Conservation (phyloP, 129 eudicot species). For the sunflower (Helianthus annuus) region HanXRQr2.0-SUNRISE NC_035447.2:63637-64136, state of each 20-base stretch:
- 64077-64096: no score
- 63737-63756: conserved; percentile 45
- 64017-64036: not conserved
- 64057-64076: not conserved
- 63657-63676: conserved; percentile 28
- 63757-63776: conserved; percentile 33
- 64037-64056: no score
- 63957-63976: not conserved
- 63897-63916: conserved; percentile 24
- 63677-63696: not conserved
- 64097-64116: no score
- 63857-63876: conserved; percentile 41
- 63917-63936: no score
- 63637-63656: conserved; percentile 42
- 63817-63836: conserved; percentile 46
- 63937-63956: no score
- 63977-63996: not conserved
- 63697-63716: no score
- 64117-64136: no score
- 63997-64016: conserved; percentile 1
- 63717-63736: not conserved
- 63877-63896: conserved; percentile 40
- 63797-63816: conserved; percentile 27
- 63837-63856: conserved; percentile 45
- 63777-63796: conserved; percentile 39